These are phyloP conservation scores for Geotrichum siamense DNA, from an alignment of 1,139 yeast species.

Conservation along the genomic window DNA sequence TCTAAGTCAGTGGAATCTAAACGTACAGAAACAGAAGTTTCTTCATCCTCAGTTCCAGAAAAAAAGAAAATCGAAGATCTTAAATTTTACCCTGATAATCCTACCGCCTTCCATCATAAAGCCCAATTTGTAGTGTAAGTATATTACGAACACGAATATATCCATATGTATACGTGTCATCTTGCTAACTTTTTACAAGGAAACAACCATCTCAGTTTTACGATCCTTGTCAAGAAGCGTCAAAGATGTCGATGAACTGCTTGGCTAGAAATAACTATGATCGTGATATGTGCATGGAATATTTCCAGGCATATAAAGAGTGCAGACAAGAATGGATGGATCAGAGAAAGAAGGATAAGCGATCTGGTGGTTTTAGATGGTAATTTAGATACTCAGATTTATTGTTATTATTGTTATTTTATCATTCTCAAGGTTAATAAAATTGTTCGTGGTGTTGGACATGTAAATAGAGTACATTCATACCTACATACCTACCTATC, in stretches of 20 bases:
- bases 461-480: no score
- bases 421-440: no score
- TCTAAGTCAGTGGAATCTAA: no score
- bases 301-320: conserved; percentile 86
- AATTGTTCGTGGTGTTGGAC: no score
- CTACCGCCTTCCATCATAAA: conserved; percentile 54
- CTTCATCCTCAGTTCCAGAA: conserved; percentile 4
- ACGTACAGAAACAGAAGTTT: background rate
- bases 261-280: conserved; percentile 71
- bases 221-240: conserved; percentile 88
- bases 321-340: conserved; percentile 72
- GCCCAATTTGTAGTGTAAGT: conserved; percentile 44
- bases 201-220: conserved; percentile 80
- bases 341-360: conserved; percentile 19
- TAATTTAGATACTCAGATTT: no score
- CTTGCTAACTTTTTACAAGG: conserved; percentile 3
- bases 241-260: conserved; percentile 80
- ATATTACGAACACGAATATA: background rate
- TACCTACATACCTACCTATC: no score
- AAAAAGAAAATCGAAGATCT: conserved; percentile 17
- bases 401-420: no score
- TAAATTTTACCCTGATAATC: conserved; percentile 77
- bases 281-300: conserved; percentile 68
- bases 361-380: conserved; percentile 20
- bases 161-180: background rate